Base-by-base conservation (phyloP, 2,329 filamentous ascomycete genomes). In the Cadophora gregata region DNA sequence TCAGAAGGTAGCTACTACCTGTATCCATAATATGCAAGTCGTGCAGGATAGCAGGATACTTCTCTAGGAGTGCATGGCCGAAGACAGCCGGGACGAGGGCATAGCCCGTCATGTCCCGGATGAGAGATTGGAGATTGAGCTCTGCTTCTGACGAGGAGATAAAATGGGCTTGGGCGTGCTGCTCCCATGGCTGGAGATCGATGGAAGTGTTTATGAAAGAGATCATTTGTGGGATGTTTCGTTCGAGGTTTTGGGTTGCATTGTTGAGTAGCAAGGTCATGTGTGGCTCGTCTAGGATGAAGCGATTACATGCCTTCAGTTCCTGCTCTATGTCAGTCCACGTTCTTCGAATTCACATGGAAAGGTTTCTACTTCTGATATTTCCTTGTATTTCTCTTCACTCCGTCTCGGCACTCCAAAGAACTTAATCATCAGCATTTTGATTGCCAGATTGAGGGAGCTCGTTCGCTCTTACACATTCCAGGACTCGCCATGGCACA, bases 161-260 rank as follows among this genome's bases (percentile, higher is more conserved):
- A 10, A 81, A 75, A 2, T 77, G 77, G 1, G 84, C 79, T 10
- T 80, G 76, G 21, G 79, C 82, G n/a, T 76, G 78, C 38, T 86
- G 82, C 74, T 91, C 88, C 88, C 88, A 90, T 1, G 80, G 79
- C 71, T 82, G 81, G 67, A 89, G 86, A 72, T 91, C 88, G 27
- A 90, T 85, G 2, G 83, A 78, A 21, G 86, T 88, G 8, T 82
- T 79, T 45, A 82, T 83, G 71, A 88, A 89, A 0, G 86, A 87
- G 47, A 90, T 81, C 38, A 91, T 75, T 62, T 86, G 84, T 4
- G 85, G 83, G 12, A 85, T 79, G 21, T 82, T 79, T 7, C 77
- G 75, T 67, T 83, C 78, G 6, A 83, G 76, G 64, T 77, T 78
- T 47, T 69, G 75, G 55, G 77, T 80, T 7, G 79, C 80, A 16